Base-by-base conservation (phyloP, 148 eudicot genomes). In the Cornus controversa region DNA sequence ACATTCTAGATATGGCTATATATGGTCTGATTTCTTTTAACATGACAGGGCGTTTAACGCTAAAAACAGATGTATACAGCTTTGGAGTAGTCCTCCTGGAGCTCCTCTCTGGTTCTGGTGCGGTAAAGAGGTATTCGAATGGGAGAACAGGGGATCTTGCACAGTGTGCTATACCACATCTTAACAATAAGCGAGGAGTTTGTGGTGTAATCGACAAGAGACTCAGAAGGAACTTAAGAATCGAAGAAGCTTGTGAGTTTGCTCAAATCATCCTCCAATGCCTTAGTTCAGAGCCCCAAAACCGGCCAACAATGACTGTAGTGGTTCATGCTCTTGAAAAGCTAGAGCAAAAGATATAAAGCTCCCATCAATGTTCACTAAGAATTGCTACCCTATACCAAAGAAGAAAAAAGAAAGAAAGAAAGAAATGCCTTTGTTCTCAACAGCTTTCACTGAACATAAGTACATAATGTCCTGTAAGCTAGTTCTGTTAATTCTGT, bases 71-170 rank as follows among this genome's bases (percentile, higher is more conserved):
- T 42, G 80, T 77, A 22, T 77, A 77, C 69, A 77, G 80, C 62
- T 62, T 77, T 18, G 80, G 80, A 40, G 80, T 77, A 26, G 80
- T 77, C 62, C 60, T 77, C 18, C 40, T 77, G 27, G 80, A 77
- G 74, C 60, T 77, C 40, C 75, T 77, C 5, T 70, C 80, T 4
- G 80, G 80, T 7, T n/a, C 6, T 36, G 37, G 31, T 36, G 74
- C 80, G 28, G 53, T 69, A 3, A 58, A 36, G 29, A 77, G 57
- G 20, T 31, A 26, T n/a, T 40, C 28, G n/a, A 10, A 63, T 40
- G 75, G 69, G 13, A 34, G 10, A 26, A 8, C 20, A 0, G 37
- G 34, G 23, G 75, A 77, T 14, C 74, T 77, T 6, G 67, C 73
- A 1, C 10, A 36, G 18, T 77, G 75, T 74, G 80, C 75, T 60